These are phyloP conservation scores for Pichia heedii DNA, from an alignment of 805 yeast genomes.

Conservation along the genomic window DNA sequence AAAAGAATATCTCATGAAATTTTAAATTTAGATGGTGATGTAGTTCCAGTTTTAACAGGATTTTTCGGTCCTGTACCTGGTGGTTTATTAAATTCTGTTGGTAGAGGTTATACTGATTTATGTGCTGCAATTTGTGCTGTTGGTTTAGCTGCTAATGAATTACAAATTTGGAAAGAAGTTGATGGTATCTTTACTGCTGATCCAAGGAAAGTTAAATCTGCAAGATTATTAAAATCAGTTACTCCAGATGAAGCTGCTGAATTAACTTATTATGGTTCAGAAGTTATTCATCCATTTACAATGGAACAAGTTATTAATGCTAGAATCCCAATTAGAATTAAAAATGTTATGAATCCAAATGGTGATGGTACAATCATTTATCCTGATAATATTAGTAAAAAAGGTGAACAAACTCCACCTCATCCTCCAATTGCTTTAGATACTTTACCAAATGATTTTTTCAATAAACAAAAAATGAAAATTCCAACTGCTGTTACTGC, in stretches of 20 bases:
- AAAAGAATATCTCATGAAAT: slow-evolving; percentile 43
- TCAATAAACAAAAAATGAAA: slow-evolving; percentile 36
- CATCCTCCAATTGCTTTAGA: slow-evolving; percentile 83
- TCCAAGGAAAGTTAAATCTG: slow-evolving; percentile 89
- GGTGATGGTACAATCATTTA: slow-evolving; percentile 91
- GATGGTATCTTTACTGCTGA: slow-evolving; percentile 99
- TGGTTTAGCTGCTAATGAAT: slow-evolving; percentile 83
- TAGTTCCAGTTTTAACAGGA: slow-evolving; percentile 90
- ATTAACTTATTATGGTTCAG: slow-evolving; percentile 94
- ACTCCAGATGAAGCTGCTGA: slow-evolving; percentile 99
- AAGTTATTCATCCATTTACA: slow-evolving; percentile 97
- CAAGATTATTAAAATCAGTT: slow-evolving; percentile 74
- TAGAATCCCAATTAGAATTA: slow-evolving; percentile 91
- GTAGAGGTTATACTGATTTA: slow-evolving; percentile 95
- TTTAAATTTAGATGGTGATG: slow-evolving; percentile 27
- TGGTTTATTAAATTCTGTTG: slow-evolving; percentile 85
- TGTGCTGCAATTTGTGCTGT: slow-evolving; percentile 97
- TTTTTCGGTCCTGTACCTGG: slow-evolving; percentile 96
- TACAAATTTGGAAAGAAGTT: slow-evolving; percentile 98
- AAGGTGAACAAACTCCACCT: slow-evolving; percentile 87
- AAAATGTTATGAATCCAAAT: slow-evolving; percentile 88
- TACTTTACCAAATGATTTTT: slow-evolving; percentile 31
- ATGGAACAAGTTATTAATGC: slow-evolving; percentile 98
- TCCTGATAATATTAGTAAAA: slow-evolving; percentile 80
- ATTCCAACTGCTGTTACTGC: slow-evolving; percentile 96